Base-by-base conservation (phyloP, 75 land plant genomes). In the Chamaecyparis obtusa region DNA sequence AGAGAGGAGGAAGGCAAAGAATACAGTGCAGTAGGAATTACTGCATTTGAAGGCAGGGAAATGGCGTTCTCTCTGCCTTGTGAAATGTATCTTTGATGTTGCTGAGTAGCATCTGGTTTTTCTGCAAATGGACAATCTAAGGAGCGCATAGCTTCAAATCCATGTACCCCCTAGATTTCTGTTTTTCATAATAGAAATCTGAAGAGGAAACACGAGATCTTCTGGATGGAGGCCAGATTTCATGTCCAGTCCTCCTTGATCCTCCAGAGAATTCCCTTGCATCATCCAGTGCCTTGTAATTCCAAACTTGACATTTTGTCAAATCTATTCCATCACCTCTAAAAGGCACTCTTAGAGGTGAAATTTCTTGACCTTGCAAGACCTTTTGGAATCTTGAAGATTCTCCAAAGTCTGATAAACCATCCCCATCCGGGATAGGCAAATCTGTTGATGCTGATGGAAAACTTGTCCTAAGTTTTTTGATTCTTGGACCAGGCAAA, bases 351-450 rank as follows among this genome's bases (percentile, higher is more conserved):
- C 36, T 84, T 84, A 56, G 36, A 51, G 85, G 85, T 84, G 64
- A 84, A 24, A 84, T 84, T 84, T 84, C 85, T 84, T 84, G 85
- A 84, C 85, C 85, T 84, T 84, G 85, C 85, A 84, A 84, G 85
- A 84, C 85, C 85, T 84, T 84, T 84, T 56, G 85, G 85, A 84
- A 84, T 84, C 85, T 84, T 32, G 57, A 84, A 33, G 85, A 84
- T 84, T 94, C 95, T 88, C 90, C 86, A 48, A 90, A 88, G 92
- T 92, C 93, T 49, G 89, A 85, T 37, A 43, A 81, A 75, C 89
- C 90, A 82, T 84, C 86, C 60, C 92, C 90, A 87, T 88, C 81
- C 15, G 92, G 90, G 90, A 85, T 77, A 72, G 92, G 48, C 85
- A 88, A 87, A 84, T 92, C 93, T 51, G 86, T 80, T 64, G 86